These are phyloP conservation scores for Syzygium aqueum DNA, from an alignment of 345 rosid genomes.

Conservation along the genomic window DNA sequence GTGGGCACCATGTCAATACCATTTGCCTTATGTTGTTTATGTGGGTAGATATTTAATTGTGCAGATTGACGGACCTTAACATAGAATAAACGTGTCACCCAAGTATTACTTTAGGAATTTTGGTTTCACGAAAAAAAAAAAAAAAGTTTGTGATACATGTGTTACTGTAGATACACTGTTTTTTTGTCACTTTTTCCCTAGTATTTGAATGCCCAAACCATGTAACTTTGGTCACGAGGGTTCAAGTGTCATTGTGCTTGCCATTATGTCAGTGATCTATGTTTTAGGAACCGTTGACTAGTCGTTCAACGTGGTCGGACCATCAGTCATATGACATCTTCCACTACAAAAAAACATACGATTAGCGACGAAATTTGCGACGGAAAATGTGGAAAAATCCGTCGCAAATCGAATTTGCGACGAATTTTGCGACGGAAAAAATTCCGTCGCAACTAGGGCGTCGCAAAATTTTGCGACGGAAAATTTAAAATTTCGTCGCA, in stretches of 20 bases:
- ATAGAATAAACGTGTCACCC: rapidly evolving
- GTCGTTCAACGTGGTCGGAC: neutral
- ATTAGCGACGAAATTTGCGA: too few species aligned
- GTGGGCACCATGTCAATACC: rapidly evolving
- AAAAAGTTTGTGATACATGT: too few species aligned
- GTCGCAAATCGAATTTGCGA: too few species aligned
- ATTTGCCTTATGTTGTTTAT: neutral
- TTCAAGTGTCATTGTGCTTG: neutral
- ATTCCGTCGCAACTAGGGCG: too few species aligned
- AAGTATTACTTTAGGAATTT: neutral
- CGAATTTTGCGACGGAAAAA: too few species aligned
- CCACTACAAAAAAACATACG: too few species aligned
- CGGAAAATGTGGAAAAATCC: too few species aligned
- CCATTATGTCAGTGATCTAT: neutral
- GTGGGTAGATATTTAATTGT: neutral
- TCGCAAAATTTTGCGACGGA: too few species aligned
- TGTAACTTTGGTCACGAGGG: neutral
- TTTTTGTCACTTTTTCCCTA: neutral
- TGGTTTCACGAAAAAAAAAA: neutral
- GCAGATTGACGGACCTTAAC: neutral
- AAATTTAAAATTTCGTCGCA: too few species aligned
- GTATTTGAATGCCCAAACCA: neutral
- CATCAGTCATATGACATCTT: neutral
- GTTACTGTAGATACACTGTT: too few species aligned
- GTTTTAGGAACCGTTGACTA: neutral